Conservation (phyloP, 805 yeast species). For the Clavispora santaluciae region DNA sequence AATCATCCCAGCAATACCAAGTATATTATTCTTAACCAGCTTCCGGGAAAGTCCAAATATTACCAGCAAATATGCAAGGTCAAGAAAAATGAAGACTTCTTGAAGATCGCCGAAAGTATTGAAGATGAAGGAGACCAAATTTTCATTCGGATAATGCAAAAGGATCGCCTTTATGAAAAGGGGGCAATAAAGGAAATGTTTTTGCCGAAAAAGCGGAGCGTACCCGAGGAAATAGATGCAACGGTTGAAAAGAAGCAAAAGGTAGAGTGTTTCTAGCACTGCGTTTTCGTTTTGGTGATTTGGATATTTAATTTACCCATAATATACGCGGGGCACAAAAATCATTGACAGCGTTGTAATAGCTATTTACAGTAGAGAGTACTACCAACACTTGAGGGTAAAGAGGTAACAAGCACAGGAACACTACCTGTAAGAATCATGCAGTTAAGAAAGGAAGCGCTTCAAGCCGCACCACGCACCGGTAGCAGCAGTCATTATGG, state of each 20-base stretch:
- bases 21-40: slow-evolving; percentile 69
- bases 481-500: slow-evolving; percentile 81
- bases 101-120: slow-evolving; percentile 26
- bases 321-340: background rate
- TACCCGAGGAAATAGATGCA: background rate
- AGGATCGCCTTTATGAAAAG: slow-evolving; percentile 20
- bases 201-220: background rate
- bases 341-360: slow-evolving; percentile 3
- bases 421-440: slow-evolving; percentile 4
- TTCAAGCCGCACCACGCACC: slow-evolving; percentile 90
- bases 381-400: slow-evolving; percentile 1
- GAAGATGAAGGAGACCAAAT: slow-evolving; percentile 36
- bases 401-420: slow-evolving; percentile 9
- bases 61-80: slow-evolving; percentile 54
- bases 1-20: slow-evolving; percentile 68
- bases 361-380: slow-evolving; percentile 14
- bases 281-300: too few species aligned
- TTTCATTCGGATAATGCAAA: slow-evolving; percentile 28
- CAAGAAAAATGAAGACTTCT: slow-evolving; percentile 51
- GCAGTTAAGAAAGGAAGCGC: slow-evolving; percentile 23
- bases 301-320: too few species aligned
- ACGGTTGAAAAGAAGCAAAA: slow-evolving; percentile 6
- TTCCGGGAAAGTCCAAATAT: slow-evolving; percentile 67
- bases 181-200: slow-evolving; percentile 10
- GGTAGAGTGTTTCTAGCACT: slow-evolving; percentile 3